These are phyloP conservation scores for Phaeoacremonium minimum DNA, from an alignment of 2,329 filamentous ascomycete genomes.

Conservation along the genomic window DNA sequence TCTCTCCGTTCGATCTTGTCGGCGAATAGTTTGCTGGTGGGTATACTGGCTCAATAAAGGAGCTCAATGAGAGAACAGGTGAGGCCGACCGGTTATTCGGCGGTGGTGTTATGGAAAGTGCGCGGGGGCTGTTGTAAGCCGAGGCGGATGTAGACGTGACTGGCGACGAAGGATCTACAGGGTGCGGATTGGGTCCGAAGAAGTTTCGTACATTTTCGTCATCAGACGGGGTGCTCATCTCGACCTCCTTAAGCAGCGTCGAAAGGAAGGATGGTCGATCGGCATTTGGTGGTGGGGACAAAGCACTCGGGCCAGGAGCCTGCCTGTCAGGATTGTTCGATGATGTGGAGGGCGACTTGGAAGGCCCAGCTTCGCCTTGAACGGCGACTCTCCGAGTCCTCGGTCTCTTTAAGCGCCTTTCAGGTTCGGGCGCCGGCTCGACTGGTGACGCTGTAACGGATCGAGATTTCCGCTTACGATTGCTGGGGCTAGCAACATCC, in stretches of 20 bases:
- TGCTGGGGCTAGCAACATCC: conserved; percentile 43
- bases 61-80: conserved; percentile 62
- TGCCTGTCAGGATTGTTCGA: conserved; percentile 10
- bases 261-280: conserved; percentile 76
- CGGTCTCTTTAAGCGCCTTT: conserved; percentile 83
- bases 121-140: conserved; percentile 62
- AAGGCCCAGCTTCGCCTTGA: conserved; percentile 39
- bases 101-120: conserved; percentile 65
- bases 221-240: conserved; percentile 56
- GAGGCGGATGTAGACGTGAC: conserved; percentile 62
- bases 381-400: conserved; percentile 65
- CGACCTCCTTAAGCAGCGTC: conserved; percentile 83
- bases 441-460: conserved; percentile 69
- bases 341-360: conserved; percentile 14
- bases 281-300: conserved; percentile 26
- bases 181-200: conserved; percentile 25
- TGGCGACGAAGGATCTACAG: conserved; percentile 23
- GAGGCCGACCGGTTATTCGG: conserved; percentile 61
- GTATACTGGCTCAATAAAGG: conserved; percentile 68
- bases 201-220: conserved; percentile 45
- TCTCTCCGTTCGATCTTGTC: conserved; percentile 38
- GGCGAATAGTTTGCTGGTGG: conserved; percentile 73
- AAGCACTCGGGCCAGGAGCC: conserved; percentile 13
- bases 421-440: conserved; percentile 65
- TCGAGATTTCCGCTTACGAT: conserved; percentile 68